Base-by-base conservation (phyloP, 169 alveolate genomes). In the Blepharisma undulans region DNA sequence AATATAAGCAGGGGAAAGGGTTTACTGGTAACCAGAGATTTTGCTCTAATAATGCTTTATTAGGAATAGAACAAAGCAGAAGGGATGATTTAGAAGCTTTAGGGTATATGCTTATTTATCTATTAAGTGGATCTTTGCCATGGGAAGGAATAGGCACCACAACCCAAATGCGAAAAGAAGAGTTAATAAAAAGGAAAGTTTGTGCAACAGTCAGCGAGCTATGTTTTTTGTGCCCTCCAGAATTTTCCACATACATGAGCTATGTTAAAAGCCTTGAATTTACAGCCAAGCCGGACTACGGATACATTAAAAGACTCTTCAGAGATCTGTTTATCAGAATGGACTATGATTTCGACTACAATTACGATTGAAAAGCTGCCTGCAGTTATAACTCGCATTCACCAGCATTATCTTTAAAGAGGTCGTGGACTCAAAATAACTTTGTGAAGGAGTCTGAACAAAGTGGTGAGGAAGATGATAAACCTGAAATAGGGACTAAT, bases 11-110 rank as follows among this genome's bases (percentile, higher is more conserved):
- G 77, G 95, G 95, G 66, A 95, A 96, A 76, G 92, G 94, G 66
- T 92, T 97, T 91, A 95, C 96, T 60, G 99, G 99, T 22, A 97
- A 98, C 30, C 98, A 96, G 0, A 90, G 99, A 72, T 97, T 95
- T 91, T 96, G 98, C 2, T 89, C 96, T 32, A 87, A 95, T 21
- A 97, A 96, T 90, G 92, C 97, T 10, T 97, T 95, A 92, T 87
- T 94, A 79, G 98, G 98, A 33, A 94, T 95, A 36, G 98, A 97
- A 93, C 93, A 95, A 89, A 91, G 96, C n/a, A 94, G 98, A 87
- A 93, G 98, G 92, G 98, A 97, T 93, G 98, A 97, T 90, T 91
- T 97, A 30, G 98, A 96, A 87, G 91, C 96, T 19, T 80, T 96
- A 8, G 98, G 97, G 12, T 95, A 95, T 92, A 97, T 96, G 6